Evolutionary conservation across 345 rosid species (phyloP).

Genomic region (Populus alba): DNA sequence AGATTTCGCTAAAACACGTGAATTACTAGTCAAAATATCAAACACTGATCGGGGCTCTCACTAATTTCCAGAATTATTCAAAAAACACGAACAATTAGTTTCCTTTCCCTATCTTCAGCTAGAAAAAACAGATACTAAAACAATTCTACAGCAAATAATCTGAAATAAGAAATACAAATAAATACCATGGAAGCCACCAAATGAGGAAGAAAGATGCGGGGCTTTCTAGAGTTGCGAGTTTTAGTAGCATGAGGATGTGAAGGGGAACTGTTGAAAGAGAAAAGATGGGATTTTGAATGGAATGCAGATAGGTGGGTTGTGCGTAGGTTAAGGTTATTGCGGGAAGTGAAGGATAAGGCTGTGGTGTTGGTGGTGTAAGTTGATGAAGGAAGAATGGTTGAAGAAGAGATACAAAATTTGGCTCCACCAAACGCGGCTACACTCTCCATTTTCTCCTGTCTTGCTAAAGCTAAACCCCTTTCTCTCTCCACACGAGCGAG

Average conservation of each 20-base stretch:
- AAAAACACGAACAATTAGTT: neutral
- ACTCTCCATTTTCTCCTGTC: conserved; percentile 30
- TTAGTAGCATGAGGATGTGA: conserved; percentile 28
- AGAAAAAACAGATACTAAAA: neutral
- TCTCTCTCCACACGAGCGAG: neutral
- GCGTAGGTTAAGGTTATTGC: conserved; percentile 24
- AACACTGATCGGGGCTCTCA: conserved; percentile 1
- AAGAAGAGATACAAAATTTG: conserved; percentile 7
- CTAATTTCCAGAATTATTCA: neutral
- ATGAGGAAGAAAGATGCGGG: conserved; percentile 76
- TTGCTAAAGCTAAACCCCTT: neutral
- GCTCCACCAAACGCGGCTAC: conserved; percentile 24
- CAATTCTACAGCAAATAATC: neutral
- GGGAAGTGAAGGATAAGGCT: conserved; percentile 18
- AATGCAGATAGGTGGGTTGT: conserved; percentile 45
- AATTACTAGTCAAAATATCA: neutral
- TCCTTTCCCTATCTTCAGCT: neutral
- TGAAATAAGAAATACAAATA: neutral
- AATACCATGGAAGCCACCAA: conserved; percentile 78
- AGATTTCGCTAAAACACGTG: neutral
- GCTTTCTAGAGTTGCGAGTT: conserved; percentile 37
- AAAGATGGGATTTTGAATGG: conserved; percentile 49
- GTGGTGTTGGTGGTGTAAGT: conserved; percentile 1
- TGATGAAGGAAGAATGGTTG: conserved; percentile 19
- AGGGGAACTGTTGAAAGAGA: conserved; percentile 33